These are phyloP conservation scores for Paratinospora sagittata DNA, from an alignment of 164 flowering plant genomes.

Conservation along the genomic window DNA sequence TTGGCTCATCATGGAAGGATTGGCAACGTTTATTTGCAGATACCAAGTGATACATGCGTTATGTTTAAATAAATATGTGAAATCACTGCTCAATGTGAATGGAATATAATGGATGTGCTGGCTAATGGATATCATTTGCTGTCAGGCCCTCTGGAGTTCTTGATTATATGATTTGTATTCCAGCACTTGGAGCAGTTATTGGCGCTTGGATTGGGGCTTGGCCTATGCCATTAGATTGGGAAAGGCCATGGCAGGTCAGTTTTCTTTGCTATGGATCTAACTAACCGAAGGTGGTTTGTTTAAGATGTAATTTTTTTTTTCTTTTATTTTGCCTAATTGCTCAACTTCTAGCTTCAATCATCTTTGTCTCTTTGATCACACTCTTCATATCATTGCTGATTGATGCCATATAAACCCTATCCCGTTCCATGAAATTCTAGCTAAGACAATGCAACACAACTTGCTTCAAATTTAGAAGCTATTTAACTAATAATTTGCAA, in stretches of 20 bases:
- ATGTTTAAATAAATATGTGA: background rate
- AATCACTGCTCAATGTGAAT: background rate
- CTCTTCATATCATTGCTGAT: background rate
- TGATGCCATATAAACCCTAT: background rate
- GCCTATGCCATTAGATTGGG: conserved; percentile 99
- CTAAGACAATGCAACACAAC: no score
- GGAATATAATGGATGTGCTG: background rate
- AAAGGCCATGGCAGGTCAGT: no score
- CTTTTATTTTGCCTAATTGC: no score
- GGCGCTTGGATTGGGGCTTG: conserved; percentile 99
- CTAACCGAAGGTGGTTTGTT: background rate
- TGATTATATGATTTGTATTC: conserved; percentile 70
- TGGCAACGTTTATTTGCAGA: conserved; percentile 74
- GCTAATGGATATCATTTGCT: conserved; percentile 2
- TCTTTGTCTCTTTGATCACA: background rate
- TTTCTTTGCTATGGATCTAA: conserved; percentile 80
- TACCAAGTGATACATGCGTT: conserved; percentile 39
- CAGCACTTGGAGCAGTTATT: conserved; percentile 82
- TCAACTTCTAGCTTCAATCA: background rate
- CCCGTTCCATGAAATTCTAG: background rate
- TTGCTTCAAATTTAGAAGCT: no score
- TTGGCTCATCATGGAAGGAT: conserved; percentile 74
- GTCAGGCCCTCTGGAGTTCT: conserved; percentile 48
- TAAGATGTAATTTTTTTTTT: background rate
- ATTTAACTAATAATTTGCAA: no score